These are phyloP conservation scores for Paraconiothyrium sp. DNA, from an alignment of 2,329 filamentous ascomycete species.

Conservation along the genomic window DNA sequence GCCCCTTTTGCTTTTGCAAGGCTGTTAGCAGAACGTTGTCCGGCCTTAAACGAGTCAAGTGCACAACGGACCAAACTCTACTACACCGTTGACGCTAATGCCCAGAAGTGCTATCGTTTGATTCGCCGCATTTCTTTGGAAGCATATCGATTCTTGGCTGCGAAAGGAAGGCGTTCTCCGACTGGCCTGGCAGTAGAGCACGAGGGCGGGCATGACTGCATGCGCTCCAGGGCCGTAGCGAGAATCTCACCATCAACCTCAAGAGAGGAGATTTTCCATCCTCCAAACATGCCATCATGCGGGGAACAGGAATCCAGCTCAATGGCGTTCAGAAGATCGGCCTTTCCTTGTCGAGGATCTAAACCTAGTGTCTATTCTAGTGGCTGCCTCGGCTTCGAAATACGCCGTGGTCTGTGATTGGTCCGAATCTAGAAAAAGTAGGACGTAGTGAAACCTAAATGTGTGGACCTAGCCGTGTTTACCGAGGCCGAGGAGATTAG, in stretches of 20 bases:
- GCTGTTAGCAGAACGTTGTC: neutral
- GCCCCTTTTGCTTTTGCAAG: conserved; percentile 3
- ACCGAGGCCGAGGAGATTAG: neutral
- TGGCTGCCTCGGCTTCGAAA: conserved; percentile 7
- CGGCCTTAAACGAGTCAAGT: neutral
- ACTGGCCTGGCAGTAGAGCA: neutral
- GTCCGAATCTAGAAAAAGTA: neutral
- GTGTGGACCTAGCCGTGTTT: neutral
- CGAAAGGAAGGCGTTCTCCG: neutral
- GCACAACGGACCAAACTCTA: neutral
- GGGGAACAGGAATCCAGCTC: neutral
- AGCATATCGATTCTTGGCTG: neutral
- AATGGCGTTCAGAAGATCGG: neutral
- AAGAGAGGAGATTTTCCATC: neutral
- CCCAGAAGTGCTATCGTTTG: too few relatives aligned
- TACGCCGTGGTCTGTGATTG: neutral
- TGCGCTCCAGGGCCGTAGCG: neutral
- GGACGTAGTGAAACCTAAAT: conserved; percentile 2
- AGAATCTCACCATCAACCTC: conserved; percentile 1
- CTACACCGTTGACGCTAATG: neutral
- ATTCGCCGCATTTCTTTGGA: neutral
- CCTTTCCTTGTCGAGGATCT: neutral
- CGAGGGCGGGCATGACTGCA: neutral
- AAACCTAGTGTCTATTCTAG: neutral
- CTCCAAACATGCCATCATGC: conserved; percentile 8